These are phyloP conservation scores for Neurospora hispaniola DNA, from an alignment of 495 filamentous ascomycete genomes.

Conservation along the genomic window DNA sequence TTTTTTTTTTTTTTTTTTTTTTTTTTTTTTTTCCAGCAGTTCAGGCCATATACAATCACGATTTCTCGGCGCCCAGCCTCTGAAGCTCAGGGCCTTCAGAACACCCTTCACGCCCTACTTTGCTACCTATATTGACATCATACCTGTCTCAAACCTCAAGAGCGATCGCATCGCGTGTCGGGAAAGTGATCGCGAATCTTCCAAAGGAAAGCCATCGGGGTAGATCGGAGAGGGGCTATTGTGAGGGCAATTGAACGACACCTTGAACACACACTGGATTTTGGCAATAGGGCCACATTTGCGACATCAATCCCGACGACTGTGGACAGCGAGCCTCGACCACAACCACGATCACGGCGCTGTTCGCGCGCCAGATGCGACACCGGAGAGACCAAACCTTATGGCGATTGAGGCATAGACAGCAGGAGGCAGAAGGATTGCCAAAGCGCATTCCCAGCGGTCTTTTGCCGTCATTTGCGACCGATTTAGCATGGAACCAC, in stretches of 20 bases:
- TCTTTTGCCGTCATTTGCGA: constrained; percentile 12
- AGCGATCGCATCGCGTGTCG: not conserved
- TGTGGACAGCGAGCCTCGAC: not conserved
- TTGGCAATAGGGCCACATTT: not conserved
- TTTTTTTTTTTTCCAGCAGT: not conserved
- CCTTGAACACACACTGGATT: not conserved
- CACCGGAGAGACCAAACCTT: constrained; percentile 7
- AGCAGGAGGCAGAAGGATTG: constrained; percentile 19
- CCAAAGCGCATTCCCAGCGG: constrained; percentile 8
- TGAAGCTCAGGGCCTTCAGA: not conserved
- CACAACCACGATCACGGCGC: not conserved
- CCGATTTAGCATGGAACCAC: constrained; percentile 15
- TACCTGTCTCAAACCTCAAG: not conserved
- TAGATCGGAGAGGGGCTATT: not conserved
- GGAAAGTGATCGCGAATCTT: not conserved
- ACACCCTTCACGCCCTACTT: not conserved
- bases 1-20: not conserved
- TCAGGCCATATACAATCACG: constrained; percentile 8
- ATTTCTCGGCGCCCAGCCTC: constrained; percentile 29
- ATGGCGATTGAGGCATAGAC: constrained; percentile 25
- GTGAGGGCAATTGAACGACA: not conserved
- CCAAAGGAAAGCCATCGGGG: not conserved
- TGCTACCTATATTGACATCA: not conserved
- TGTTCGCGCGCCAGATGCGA: constrained; percentile 3
- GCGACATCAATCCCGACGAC: not conserved